Evolutionary conservation across 2,329 filamentous ascomycete genomes (phyloP).

Genomic region (Claviceps fusiformis): DNA sequence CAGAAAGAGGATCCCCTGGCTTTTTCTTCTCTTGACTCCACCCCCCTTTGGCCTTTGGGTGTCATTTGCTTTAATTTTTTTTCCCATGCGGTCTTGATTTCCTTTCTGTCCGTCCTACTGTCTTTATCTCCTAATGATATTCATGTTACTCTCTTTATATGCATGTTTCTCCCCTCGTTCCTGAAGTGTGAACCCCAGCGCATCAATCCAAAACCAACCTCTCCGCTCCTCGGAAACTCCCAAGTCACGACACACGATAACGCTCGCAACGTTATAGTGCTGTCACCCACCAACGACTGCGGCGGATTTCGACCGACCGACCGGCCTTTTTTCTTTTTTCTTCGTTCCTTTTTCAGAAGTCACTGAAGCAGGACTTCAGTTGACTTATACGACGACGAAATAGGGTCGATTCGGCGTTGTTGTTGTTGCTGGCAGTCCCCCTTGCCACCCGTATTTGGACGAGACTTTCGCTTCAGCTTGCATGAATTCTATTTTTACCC

Average conservation of each 20-base stretch:
- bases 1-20: background rate
- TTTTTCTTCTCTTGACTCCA: background rate
- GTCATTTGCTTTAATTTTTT: constrained; percentile 2
- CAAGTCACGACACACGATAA: background rate
- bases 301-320: background rate
- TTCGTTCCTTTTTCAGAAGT: background rate
- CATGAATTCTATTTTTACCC: background rate
- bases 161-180: background rate
- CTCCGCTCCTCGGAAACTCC: no score
- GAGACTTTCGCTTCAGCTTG: background rate
- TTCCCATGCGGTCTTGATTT: background rate
- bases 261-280: background rate
- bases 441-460: background rate
- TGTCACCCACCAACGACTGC: background rate
- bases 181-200: background rate
- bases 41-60: background rate
- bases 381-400: background rate
- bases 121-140: background rate
- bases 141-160: constrained; percentile 2
- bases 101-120: background rate
- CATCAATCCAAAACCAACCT: background rate
- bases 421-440: background rate
- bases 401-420: background rate
- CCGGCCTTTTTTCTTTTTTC: no score
- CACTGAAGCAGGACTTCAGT: constrained; percentile 7